Evolutionary conservation across 108 stramenopile species (phyloP), one percentile per base, ranked within the genome.

Genomic region (Phaeodactylum tricornutum): DNA sequence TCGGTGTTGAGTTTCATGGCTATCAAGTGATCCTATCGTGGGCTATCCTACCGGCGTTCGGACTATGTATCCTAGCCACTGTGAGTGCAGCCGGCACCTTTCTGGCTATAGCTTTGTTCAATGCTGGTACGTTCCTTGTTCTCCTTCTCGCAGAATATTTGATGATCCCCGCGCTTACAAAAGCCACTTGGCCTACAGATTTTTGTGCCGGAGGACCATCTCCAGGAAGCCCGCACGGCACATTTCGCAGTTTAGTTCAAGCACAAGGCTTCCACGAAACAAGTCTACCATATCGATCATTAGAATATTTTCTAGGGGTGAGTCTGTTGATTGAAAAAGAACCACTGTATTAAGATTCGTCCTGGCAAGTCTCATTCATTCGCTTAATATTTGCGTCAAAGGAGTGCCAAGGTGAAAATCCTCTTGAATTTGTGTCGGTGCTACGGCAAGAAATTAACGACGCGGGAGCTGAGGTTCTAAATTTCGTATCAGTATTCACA

Each of bases 201-300:
- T 75, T 75, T 59, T 75, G 73, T 43, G 39, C 54, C 9, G 73
- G 73, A 22, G 67, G 67, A 2, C 40, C 41, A 1, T 34, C 7
- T 15, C 19, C 31, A 12, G 64, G 60, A 23, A 69, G 62, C 22
- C 60, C 65, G 3, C 39, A 49, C 38, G 72, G 66, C 9, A 67
- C 66, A 9, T 52, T 74, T 25, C 29, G 55, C 23, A 62, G 67
- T 40, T 28, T 57, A 32, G 7, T 30, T 15, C 12, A 26, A 4
- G 14, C 12, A 20, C 55, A 29, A 3, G 45, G 43, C 9, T 25
- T 19, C 7, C 21, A 30, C 11, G 25, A 47, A 7, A 7, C 20
- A 15, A 43, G 43, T 23, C 16, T 57, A 17, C 1, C 26, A n/a
- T 45, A 34, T 29, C 45, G 21, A 1, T 20, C 51, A 16, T 59